Evolutionary conservation across 192 early-diverging fungal genomes (phyloP), one percentile per base, ranked within the genome.

Genomic region (Endogone sp.): DNA sequence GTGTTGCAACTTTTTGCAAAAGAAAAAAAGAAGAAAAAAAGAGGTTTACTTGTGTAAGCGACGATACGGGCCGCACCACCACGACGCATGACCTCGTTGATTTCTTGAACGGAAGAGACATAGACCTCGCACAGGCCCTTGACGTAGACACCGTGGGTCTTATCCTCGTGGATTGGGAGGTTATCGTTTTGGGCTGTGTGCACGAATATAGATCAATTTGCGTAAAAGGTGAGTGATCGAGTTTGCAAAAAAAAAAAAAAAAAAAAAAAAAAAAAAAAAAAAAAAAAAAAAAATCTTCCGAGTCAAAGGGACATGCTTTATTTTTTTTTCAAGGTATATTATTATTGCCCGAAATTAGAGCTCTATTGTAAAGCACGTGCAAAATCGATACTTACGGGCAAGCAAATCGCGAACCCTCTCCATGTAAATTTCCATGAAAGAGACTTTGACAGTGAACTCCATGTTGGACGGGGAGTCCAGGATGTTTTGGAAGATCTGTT

Each of bases 361-460:
- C 37, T 11, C 9, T 1, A 49, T 11, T 16, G 16, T 16, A 49
- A 49, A 49, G 16, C 37, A n/a, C n/a, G n/a, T n/a, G n/a, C n/a
- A n/a, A n/a, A n/a, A n/a, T n/a, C n/a, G n/a, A n/a, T n/a, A 70
- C 86, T 78, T 76, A 92, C 87, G 92, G 78, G 95, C 93, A 54
- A 99, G 84, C 73, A 99, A 77, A 86, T 99, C 98, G 66, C 96
- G 86, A 68, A 99, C 95, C 75, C 91, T 93, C 72, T 99, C 98
- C 97, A 98, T 99, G 82, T 99, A 99, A 71, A 99, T 98, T 88
- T 99, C 98, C 96, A 99, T 98, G 81, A 91, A 99, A 22, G 95
- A 97, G 3, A 95, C 92, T 73, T 96, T 94, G 68, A 99, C 97
- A 22, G 96, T 98, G 79, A 98, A 99, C 81, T 98, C 97, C 71